Evolutionary conservation across 345 rosid species (phyloP).

Genomic region (Pistacia integerrima): DNA sequence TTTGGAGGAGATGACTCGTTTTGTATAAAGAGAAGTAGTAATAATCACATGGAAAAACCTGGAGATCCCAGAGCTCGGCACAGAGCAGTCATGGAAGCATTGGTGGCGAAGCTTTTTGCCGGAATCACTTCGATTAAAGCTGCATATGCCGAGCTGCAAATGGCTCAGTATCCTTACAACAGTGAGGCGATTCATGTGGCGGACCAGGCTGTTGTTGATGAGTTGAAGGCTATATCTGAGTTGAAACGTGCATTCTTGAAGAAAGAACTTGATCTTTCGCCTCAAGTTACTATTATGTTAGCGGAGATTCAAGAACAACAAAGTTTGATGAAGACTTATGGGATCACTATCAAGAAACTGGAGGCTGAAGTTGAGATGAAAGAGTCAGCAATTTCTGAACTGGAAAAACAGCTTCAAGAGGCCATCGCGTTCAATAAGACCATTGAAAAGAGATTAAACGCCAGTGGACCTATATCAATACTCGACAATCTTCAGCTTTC

Average conservation of each 20-base stretch:
- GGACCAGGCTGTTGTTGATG: conserved; percentile 87
- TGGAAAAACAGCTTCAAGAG: conserved; percentile 42
- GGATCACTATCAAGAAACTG: conserved; percentile 72
- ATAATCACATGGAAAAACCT: conserved; percentile 10
- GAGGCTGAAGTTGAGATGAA: conserved; percentile 52
- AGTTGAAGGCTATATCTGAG: conserved; percentile 68
- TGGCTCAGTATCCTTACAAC: conserved; percentile 87
- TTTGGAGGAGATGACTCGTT: conserved; percentile 32
- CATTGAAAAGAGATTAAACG: conserved; percentile 62
- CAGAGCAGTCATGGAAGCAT: conserved; percentile 65
- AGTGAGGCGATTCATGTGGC: conserved; percentile 75
- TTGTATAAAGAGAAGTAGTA: conserved; percentile 1
- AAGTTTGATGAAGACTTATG: conserved; percentile 84
- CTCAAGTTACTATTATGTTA: conserved; percentile 82
- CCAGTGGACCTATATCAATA: conserved; percentile 60
- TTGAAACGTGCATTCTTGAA: conserved; percentile 66
- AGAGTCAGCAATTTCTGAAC: conserved; percentile 37
- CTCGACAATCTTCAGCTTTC: conserved; percentile 50
- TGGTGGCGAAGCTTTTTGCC: conserved; percentile 81
- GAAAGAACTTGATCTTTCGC: conserved; percentile 75
- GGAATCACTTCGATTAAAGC: conserved; percentile 81
- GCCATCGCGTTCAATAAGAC: conserved; percentile 44
- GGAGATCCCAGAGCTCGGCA: conserved; percentile 34
- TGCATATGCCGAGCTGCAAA: conserved; percentile 89
- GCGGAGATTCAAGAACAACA: conserved; percentile 98